Evolutionary conservation across 2,329 filamentous ascomycete species (phyloP).

Genomic region (Xylogone sp.): DNA sequence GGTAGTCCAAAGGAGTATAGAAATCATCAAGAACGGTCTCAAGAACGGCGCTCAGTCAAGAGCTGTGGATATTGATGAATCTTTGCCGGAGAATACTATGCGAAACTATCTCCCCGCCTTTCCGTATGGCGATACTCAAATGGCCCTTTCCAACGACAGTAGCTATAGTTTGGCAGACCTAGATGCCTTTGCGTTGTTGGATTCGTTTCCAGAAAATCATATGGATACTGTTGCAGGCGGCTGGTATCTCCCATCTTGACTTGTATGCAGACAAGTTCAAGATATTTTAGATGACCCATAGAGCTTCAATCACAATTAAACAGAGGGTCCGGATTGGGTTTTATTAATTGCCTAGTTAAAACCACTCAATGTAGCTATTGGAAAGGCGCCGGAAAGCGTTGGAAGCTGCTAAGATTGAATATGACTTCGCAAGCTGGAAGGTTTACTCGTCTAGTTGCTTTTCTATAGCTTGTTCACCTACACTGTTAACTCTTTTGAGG

Average conservation of each 20-base stretch:
- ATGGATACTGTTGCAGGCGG: conserved; percentile 7
- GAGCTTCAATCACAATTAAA: no score
- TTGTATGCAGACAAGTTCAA: no score
- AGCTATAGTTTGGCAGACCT: conserved; percentile 11
- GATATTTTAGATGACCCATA: no score
- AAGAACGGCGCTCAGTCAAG: background rate
- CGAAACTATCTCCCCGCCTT: conserved; percentile 16
- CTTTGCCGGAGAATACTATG: background rate
- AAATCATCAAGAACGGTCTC: conserved; percentile 25
- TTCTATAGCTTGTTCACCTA: no score
- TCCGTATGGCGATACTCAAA: conserved; percentile 12
- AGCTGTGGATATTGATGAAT: background rate
- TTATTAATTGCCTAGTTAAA: no score
- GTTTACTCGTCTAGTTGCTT: no score
- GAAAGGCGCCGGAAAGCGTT: no score
- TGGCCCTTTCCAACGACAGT: background rate
- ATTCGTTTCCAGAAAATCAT: conserved; percentile 16
- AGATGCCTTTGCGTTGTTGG: conserved; percentile 16
- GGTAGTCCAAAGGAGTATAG: conserved; percentile 25
- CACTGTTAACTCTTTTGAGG: no score
- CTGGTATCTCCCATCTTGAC: conserved; percentile 1
- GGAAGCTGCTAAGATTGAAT: no score
- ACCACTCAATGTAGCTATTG: no score
- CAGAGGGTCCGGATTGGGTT: no score
- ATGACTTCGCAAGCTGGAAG: no score